phyloP scores from a whole-genome alignment of 2,329 filamentous ascomycete species.

The Mycocentrospora acerina region DNA sequence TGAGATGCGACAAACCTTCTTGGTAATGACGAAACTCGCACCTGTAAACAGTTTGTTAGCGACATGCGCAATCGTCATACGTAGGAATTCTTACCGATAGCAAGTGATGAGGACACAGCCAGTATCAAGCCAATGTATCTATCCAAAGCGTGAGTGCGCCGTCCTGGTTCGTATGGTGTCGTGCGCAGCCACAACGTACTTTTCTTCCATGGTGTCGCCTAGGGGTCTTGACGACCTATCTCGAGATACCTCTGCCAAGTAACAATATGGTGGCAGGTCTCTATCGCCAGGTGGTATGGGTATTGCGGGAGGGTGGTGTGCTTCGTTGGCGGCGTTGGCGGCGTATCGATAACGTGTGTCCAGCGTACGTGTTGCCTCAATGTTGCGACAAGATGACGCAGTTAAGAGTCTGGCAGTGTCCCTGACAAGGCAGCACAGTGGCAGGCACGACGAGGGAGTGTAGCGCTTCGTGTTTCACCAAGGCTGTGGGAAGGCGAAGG shows the following conservation, averaged over 20 bases:
- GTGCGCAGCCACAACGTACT: conserved; percentile 33
- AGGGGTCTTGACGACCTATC: conserved; percentile 10
- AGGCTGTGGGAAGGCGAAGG: conserved; percentile 2
- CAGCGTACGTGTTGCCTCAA: too few species aligned
- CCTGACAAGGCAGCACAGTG: background rate
- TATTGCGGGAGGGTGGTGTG: too few species aligned
- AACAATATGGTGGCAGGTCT: too few species aligned
- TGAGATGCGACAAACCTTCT: conserved; percentile 52
- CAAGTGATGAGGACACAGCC: conserved; percentile 44
- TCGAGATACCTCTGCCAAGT: background rate
- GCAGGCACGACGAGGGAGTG: background rate
- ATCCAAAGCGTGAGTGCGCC: conserved; percentile 27
- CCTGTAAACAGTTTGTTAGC: background rate
- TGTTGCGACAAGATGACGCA: too few species aligned
- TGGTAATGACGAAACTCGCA: conserved; percentile 97
- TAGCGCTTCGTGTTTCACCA: conserved; percentile 12
- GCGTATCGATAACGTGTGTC: too few species aligned
- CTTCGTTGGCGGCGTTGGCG: too few species aligned
- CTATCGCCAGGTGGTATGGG: too few species aligned
- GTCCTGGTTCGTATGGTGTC: background rate
- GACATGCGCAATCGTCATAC: background rate
- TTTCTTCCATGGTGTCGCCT: conserved; percentile 41
- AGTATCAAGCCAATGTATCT: conserved; percentile 46
- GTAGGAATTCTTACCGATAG: conserved; percentile 33
- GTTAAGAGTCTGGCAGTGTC: background rate